Evolutionary conservation across 2,329 filamentous ascomycete species (phyloP).

Genomic region (Zymoseptoria brevis): DNA sequence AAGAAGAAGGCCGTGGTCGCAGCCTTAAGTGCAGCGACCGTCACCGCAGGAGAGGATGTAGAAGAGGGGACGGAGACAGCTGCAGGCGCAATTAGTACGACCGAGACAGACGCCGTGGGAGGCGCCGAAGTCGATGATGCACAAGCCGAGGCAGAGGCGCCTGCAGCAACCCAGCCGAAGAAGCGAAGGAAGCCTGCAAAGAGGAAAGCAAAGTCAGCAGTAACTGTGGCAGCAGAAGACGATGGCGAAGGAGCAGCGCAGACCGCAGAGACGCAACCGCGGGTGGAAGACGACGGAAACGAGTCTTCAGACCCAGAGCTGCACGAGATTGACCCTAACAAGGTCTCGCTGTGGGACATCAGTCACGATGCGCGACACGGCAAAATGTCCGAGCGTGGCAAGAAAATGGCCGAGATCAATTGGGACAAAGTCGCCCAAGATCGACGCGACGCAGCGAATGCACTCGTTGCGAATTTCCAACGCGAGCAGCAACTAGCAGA

Average conservation of each 20-base stretch:
- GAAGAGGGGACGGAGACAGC: not conserved
- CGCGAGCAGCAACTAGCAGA: conserved; percentile 3
- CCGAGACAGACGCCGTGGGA: not conserved
- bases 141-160: not conserved
- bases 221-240: not conserved
- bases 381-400: conserved; percentile 66
- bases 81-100: not conserved
- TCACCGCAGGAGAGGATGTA: conserved; percentile 7
- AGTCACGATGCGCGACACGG: conserved; percentile 53
- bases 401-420: conserved; percentile 62
- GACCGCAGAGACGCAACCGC: conserved; percentile 1
- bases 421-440: conserved; percentile 42
- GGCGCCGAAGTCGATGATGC: not conserved
- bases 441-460: conserved; percentile 32
- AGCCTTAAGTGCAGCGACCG: conserved; percentile 11
- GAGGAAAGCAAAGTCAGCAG: conserved; percentile 1
- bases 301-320: conserved; percentile 27
- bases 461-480: conserved; percentile 13
- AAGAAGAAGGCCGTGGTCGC: conserved; percentile 16
- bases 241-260: not conserved
- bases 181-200: conserved; percentile 6
- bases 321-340: conserved; percentile 52
- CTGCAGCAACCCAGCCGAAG: conserved; percentile 1
- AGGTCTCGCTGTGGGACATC: conserved; percentile 64
- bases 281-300: conserved; percentile 15